Evolutionary conservation across 106 monocot genomes (phyloP), one percentile per base, ranked within the genome.

Genomic region (Allium sativum): DNA sequence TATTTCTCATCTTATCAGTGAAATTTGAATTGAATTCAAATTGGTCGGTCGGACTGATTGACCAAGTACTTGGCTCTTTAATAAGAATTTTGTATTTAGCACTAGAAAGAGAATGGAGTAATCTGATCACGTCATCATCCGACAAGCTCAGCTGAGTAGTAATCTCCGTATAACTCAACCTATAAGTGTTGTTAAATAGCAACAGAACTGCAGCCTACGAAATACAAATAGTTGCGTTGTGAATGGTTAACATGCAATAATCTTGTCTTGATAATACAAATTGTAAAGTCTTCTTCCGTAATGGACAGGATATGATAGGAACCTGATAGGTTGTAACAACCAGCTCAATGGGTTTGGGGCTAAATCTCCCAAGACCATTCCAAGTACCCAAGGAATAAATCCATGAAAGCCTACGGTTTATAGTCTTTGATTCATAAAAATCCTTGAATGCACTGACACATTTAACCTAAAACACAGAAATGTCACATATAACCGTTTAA

Each of bases 391-490:
- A 64, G 4, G 81, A 86, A 62, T 81, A 78, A 65, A 81, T 81
- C 78, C 78, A 86, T 47, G 81, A 78, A 20, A 86, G 78, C 59
- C 81, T 86, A 21, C 81, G 44, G 54, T 85, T 84, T 42, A 85
- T 93, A 56, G 85, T 86, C 78, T 85, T 89, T 55, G 82, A 85
- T 58, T 89, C 76, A 80, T 85, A 89, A 31, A 80, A 93, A 67
- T 85, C 82, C 46, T 79, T 85, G 65, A 93, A 93, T 22, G 76
- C 75, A 65, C 76, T 81, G 0, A 86, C 75, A 56, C 81, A 86
- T 61, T 75, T 81, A n/a, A 81, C 78, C 85, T 81, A 46, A 45
- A 58, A 40, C 4, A 54, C 6, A 13, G 53, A 8, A 54, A 54
- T 13, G 12, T n/a, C n/a, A n/a, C n/a, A n/a, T n/a, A n/a, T n/a